Evolutionary conservation across 2,329 filamentous ascomycete species (phyloP), one percentile per base, ranked within the genome.

Genomic region (Metarhizium anisopliae): DNA sequence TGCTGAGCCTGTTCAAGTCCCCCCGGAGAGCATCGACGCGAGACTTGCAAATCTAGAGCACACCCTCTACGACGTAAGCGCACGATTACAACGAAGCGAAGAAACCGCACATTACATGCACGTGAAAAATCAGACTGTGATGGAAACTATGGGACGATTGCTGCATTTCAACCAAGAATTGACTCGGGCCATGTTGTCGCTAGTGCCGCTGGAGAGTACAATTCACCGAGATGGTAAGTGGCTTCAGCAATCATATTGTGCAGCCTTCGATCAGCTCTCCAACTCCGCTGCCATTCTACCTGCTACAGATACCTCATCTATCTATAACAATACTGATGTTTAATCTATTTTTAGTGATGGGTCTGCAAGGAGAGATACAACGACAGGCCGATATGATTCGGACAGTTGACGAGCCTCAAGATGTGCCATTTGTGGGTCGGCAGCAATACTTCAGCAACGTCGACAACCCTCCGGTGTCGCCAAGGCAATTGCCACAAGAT

Each of bases 101-200:
- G 93, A 97, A 65, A 86, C 81, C 51, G 86, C 89, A 55, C 83
- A 89, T 53, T 85, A 86, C 62, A 80, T 96, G 72, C 89, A 87
- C 63, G 77, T 88, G 60, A 93, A 87, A 71, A 91, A 90, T 67
- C 88, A 94, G 66, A 81, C 86, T 14, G 80, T 95, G 63, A 84
- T 90, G 67, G 93, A 97, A 56, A 87, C 88, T 20, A 79, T 97
- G 63, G 78, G 82, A 60, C 85, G 89, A 5, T 64, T 85, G 55
- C 72, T 81, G 43, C 77, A 94, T 73, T 90, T 91, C 77, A 95
- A 90, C 67, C 86, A 92, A 66, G 91, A 95, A 54, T 79, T 96
- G 58, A 87, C 90, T 7, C 84, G 86, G 61, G 83, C 86, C 54
- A 74, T 96, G 30, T 78, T 90, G 55, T 81, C 84, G 14, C 75